A percentile compares a stretch with the other conserved stretches of the same genome.
phyloP scores from a whole-genome alignment of 1,139 yeast species.

The Nematodospora anomalae region DNA sequence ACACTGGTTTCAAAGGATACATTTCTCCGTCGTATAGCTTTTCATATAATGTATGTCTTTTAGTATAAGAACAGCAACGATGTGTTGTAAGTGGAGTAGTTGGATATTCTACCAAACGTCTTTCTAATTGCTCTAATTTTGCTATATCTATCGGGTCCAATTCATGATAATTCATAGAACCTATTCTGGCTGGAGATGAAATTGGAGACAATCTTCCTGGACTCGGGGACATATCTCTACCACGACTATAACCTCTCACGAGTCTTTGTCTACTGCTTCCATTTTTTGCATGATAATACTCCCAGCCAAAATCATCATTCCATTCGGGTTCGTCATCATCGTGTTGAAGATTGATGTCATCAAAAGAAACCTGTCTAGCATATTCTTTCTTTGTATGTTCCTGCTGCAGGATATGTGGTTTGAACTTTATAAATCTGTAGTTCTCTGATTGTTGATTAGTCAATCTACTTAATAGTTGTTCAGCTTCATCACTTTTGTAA shows the following conservation, averaged over 20 bases:
- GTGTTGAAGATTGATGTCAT: constrained; percentile 20
- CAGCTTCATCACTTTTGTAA: neutral
- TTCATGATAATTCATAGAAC: constrained; percentile 4
- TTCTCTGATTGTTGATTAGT: constrained; percentile 20
- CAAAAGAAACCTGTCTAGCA: constrained; percentile 22
- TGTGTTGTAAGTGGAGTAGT: constrained; percentile 53
- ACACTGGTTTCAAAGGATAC: constrained; percentile 35
- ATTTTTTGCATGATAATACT: constrained; percentile 1
- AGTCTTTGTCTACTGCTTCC: neutral
- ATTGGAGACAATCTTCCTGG: constrained; percentile 9
- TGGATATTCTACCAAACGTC: constrained; percentile 35
- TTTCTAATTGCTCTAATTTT: constrained; percentile 9
- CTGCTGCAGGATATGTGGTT: constrained; percentile 6
- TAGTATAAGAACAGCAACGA: constrained; percentile 51
- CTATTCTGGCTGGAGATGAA: constrained; percentile 8
- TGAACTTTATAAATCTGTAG: constrained; percentile 22
- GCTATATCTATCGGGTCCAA: constrained; percentile 7
- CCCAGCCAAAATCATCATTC: constrained; percentile 18
- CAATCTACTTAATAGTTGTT: constrained; percentile 21
- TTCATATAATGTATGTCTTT: constrained; percentile 45
- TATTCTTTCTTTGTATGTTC: constrained; percentile 10
- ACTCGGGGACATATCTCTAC: constrained; percentile 8
- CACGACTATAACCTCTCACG: constrained; percentile 5
- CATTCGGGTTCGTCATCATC: constrained; percentile 18
- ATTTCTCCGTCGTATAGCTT: constrained; percentile 34